A percentile compares a stretch with the other conserved stretches of the same genome.
phyloP scores from a whole-genome alignment of 2,329 filamentous ascomycete species.

The Orbilia quercus region DNA sequence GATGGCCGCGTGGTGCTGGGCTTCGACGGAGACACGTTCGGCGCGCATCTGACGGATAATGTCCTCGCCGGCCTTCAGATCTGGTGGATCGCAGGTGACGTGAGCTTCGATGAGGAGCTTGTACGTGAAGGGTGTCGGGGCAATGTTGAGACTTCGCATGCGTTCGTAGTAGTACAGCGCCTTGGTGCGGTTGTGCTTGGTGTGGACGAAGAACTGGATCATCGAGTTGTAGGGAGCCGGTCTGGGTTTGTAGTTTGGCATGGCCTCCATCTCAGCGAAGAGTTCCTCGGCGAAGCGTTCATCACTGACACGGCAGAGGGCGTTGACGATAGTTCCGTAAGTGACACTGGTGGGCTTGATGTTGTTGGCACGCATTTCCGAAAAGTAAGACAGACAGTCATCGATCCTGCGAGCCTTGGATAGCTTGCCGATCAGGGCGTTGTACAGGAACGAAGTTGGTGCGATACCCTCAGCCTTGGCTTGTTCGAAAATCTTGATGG shows the following conservation, averaged over 20 bases:
- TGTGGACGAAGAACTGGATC: constrained; percentile 99
- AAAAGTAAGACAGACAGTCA: constrained; percentile 97
- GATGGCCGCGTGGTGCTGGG: constrained; percentile 93
- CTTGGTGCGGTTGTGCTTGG: constrained; percentile 94
- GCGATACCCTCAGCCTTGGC: constrained; percentile 94
- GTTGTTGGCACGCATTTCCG: constrained; percentile 91
- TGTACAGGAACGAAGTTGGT: constrained; percentile 96
- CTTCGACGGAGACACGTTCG: constrained; percentile 80
- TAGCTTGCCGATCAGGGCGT: constrained; percentile 96
- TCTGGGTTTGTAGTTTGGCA: constrained; percentile 98
- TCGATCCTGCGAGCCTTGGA: constrained; percentile 98
- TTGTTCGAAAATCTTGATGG: constrained; percentile 95
- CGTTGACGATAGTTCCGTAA: constrained; percentile 98
- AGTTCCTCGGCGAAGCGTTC: constrained; percentile 97
- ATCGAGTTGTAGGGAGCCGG: constrained; percentile 98
- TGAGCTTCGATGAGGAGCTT: constrained; percentile 97
- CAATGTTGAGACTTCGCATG: constrained; percentile 87
- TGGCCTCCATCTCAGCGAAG: constrained; percentile 98
- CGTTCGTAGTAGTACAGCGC: constrained; percentile 94
- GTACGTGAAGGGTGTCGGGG: constrained; percentile 94
- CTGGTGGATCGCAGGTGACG: constrained; percentile 88
- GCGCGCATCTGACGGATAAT: constrained; percentile 82
- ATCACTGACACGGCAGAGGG: constrained; percentile 94
- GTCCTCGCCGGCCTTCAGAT: constrained; percentile 87
- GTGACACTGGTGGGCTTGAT: constrained; percentile 97